A percentile compares a stretch with the other conserved stretches of the same genome.
Conservation (phyloP, 208 protist genomes). For the Herpetomonas muscarum region DNA sequence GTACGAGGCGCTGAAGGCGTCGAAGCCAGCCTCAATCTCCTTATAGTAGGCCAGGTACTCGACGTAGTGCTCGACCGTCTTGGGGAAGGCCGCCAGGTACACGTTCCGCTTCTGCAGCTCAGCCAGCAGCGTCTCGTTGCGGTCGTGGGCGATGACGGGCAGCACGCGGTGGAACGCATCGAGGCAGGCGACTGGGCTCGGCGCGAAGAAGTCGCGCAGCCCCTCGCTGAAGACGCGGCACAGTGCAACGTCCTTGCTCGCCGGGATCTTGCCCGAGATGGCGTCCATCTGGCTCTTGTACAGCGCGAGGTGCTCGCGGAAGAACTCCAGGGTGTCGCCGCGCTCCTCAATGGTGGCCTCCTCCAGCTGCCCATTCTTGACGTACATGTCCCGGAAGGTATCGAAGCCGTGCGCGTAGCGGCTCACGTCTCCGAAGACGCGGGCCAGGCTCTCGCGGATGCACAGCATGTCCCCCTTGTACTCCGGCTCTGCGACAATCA, state of each 20-base stretch:
- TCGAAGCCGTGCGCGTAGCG: constrained; percentile 81
- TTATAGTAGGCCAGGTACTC: constrained; percentile 86
- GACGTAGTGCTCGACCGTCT: constrained; percentile 92
- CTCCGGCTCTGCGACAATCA: constrained; percentile 84
- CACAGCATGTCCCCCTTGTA: constrained; percentile 75
- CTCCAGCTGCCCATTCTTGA: constrained; percentile 78
- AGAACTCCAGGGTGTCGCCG: constrained; percentile 80
- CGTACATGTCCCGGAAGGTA: constrained; percentile 84
- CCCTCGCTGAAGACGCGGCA: constrained; percentile 76
- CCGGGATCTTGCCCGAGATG: constrained; percentile 85
- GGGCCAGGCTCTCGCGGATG: constrained; percentile 66
- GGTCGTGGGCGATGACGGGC: constrained; percentile 82
- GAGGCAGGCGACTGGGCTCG: constrained; percentile 87
- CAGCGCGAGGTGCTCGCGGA: constrained; percentile 72
- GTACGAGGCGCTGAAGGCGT: constrained; percentile 73
- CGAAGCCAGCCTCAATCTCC: constrained; percentile 68
- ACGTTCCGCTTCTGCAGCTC: constrained; percentile 82
- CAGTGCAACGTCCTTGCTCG: constrained; percentile 82
- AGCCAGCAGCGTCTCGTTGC: constrained; percentile 85
- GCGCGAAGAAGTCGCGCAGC: constrained; percentile 89
- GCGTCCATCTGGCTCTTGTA: constrained; percentile 88
- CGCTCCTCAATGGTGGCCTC: constrained; percentile 44
- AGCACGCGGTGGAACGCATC: constrained; percentile 85
- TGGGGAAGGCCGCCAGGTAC: constrained; percentile 75
- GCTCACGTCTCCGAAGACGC: constrained; percentile 76